phyloP scores from a whole-genome alignment of 768 basidiomycete species.

The Psilocybe azurescens region DNA sequence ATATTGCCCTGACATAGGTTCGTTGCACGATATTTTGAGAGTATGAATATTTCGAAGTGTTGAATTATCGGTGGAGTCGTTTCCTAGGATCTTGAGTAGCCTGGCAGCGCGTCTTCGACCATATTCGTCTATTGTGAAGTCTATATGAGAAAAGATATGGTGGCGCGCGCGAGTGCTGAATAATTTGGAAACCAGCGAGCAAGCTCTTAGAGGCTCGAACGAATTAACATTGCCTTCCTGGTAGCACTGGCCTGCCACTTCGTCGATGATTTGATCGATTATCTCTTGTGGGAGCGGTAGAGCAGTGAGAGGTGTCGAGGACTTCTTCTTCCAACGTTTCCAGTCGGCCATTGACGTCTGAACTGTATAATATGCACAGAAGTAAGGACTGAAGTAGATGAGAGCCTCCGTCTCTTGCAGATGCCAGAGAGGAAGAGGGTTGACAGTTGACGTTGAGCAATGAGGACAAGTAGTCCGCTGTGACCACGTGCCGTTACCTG shows the following conservation, averaged over 20 bases:
- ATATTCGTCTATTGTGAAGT: background rate
- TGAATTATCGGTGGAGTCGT: background rate
- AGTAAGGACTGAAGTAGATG: too few relatives aligned
- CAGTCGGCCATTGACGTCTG: too few relatives aligned
- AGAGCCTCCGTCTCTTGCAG: too few relatives aligned
- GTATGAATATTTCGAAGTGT: background rate
- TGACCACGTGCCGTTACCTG: too few relatives aligned
- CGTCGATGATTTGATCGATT: constrained; percentile 1
- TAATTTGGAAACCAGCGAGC: background rate
- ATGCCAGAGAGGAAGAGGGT: too few relatives aligned
- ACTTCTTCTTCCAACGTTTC: too few relatives aligned
- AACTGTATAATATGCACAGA: too few relatives aligned
- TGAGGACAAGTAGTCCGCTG: too few relatives aligned
- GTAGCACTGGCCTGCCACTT: background rate
- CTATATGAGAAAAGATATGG: background rate
- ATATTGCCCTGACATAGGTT: background rate
- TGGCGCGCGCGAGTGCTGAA: background rate
- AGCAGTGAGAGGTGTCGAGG: background rate
- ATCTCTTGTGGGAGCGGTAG: background rate
- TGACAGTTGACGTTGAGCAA: too few relatives aligned
- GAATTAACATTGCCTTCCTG: background rate
- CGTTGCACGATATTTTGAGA: background rate
- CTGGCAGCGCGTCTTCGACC: background rate
- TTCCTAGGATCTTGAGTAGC: background rate
- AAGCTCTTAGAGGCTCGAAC: background rate